Conservation (phyloP, 2,329 filamentous ascomycete genomes). For the Calonectria leucothoes region DNA sequence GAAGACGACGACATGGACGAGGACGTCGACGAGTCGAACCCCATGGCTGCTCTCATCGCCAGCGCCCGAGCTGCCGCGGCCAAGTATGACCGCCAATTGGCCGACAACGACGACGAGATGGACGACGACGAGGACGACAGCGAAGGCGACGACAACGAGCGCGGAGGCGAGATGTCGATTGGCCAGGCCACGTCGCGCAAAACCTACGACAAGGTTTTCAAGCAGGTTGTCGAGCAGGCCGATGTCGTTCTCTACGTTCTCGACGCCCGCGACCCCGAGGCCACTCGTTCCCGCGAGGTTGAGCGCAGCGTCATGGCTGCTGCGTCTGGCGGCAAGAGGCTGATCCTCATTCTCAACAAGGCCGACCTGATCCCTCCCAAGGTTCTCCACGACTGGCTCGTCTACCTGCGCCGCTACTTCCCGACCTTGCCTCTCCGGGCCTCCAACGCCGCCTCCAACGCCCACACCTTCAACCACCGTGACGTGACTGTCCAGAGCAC, state of each 20-base stretch:
- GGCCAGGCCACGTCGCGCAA: slow-evolving; percentile 76
- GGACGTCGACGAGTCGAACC: slow-evolving; percentile 79
- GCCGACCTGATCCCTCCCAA: slow-evolving; percentile 88
- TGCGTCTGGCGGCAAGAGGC: slow-evolving; percentile 82
- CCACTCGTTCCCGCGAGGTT: slow-evolving; percentile 89
- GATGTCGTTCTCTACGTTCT: slow-evolving; percentile 95
- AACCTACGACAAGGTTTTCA: slow-evolving; percentile 96
- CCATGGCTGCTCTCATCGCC: slow-evolving; percentile 91
- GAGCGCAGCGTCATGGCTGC: slow-evolving; percentile 94
- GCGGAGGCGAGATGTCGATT: slow-evolving; percentile 63
- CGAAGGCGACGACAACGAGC: slow-evolving; percentile 64
- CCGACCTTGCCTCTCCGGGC: slow-evolving; percentile 91
- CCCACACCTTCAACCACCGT: slow-evolving; percentile 92
- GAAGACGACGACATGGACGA: slow-evolving; percentile 64
- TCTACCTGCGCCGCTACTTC: slow-evolving; percentile 88
- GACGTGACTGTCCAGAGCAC: slow-evolving; percentile 89
- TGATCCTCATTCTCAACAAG: slow-evolving; percentile 96
- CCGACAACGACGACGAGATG: slow-evolving; percentile 70
- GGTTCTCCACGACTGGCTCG: slow-evolving; percentile 86
- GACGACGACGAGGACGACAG: slow-evolving; percentile 58
- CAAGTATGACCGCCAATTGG: slow-evolving; percentile 76
- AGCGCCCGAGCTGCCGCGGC: slow-evolving; percentile 83
- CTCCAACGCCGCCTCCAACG: slow-evolving; percentile 83
- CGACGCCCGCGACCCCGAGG: slow-evolving; percentile 90
- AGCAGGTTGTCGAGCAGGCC: slow-evolving; percentile 87